Evolutionary conservation across 257 asterid genomes (phyloP), one percentile per base, ranked within the genome.

Genomic region (Voacanga thouarsii): DNA sequence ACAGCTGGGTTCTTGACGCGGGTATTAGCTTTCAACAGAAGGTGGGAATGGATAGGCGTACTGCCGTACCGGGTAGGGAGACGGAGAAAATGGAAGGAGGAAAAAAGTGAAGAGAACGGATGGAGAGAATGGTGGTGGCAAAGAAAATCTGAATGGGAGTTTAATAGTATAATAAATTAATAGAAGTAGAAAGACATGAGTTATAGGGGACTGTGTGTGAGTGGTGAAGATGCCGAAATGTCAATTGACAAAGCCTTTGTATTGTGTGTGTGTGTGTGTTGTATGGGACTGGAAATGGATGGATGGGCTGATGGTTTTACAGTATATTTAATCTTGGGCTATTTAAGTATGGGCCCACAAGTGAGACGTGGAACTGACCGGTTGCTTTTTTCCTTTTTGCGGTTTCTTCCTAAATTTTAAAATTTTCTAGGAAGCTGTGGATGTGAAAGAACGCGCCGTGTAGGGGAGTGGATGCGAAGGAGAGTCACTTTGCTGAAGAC

Each of bases 101-200:
- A 75, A 8, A 74, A 75, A 59, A 70, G 84, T 24, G 53, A 41
- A 65, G 82, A 50, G 56, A 76, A 76, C 37, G 73, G 59, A 39
- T 41, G 64, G 70, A 74, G 65, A 80, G 80, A 79, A 83, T 77
- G 89, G 88, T 83, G 89, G 89, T 89, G 90, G 84, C 90, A 80
- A 82, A 78, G 89, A 81, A 85, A 89, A 89, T 90, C 84, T 65
- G 87, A 63, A 81, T 73, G 84, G 43, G 80, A 77, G 82, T 76
- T 75, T 60, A 49, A 72, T 47, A 60, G 55, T 65, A 82, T 81
- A 70, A 75, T 80, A 78, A 75, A 79, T 79, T 15, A 33, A 33
- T 53, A 2, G 1, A 16, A 80, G 56, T 47, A 80, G 87, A 49
- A 79, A 77, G 88, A 83, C 92, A 90, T 85, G 90, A 82, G 86